Evolutionary conservation across 2,329 filamentous ascomycete genomes (phyloP), one percentile per base, ranked within the genome.

Genomic region (Sclerotinia nivalis): DNA sequence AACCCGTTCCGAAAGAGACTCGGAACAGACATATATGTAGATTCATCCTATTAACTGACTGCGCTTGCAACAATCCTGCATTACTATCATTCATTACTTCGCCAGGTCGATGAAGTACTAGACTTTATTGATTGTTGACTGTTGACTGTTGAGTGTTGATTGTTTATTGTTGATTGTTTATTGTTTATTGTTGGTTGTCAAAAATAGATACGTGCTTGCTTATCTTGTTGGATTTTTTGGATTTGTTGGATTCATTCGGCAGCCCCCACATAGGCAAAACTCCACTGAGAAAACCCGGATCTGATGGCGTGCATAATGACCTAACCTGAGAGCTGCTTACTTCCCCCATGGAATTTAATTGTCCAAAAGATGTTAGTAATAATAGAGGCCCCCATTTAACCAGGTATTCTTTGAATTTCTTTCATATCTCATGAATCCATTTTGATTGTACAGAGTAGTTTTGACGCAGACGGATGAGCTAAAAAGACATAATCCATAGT

Each of bases 221-320:
- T 37, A 37, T 37, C 4, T 52, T 12, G 47, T 52, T 52, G 61
- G 28, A 37, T 10, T 9, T 10, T 50, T 60, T 58, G 22, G 34
- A 40, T 25, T 59, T n/a, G 22, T 50, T 31, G 31, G 8, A 37
- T n/a, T 20, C n/a, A 20, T 52, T 40, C 31, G 25, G 22, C 61
- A 37, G 45, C 31, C 61, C 47, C 47, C 61, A 64, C 61, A 52
- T 52, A 40, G 34, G 9, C n/a, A 13, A 64, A 13, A 64, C 60
- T 52, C 47, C 31, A 50, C 47, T 10, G 15, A 64, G 9, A 40
- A 50, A 52, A 40, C 25, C 47, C 47, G 22, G 31, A 52, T 40
- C 47, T 52, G 34, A 64, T 64, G 61, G 28, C 13, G 31, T 64
- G 47, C 61, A 52, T 64, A 13, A 40, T 34, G 34, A 15, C 15